Base-by-base conservation (phyloP, 73 alveolate species). In the Paramecium tetraurelia region DNA sequence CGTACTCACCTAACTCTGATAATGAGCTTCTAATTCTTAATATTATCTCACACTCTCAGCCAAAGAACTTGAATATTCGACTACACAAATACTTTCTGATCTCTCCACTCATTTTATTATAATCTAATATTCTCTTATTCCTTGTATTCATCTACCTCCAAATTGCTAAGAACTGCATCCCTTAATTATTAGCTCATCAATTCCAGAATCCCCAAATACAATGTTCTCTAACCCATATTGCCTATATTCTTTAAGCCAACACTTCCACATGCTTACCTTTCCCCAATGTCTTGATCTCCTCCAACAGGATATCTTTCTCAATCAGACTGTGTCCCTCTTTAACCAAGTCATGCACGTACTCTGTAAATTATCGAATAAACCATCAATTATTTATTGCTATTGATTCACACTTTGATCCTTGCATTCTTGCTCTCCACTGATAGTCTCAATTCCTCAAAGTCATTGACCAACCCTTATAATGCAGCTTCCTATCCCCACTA, bases 191-290 rank as follows among this genome's bases (percentile, higher is more conserved):
- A n/a, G 22, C 29, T 21, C 12, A 77, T 43, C 53, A 77, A 77
- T 43, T 40, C 90, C 22, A 76, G 5, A 16, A 76, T 76, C 12
- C 38, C 69, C 27, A 76, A 20, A 76, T 76, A 71, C 0, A 41
- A 24, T 24, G 89, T 38, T 38, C 38, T 29, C 85, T 70, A 59
- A 9, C 10, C 27, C 22, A 27, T 29, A 59, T 59, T 29, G 2
- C 1, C 83, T 0, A 1, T n/a, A 33, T 11, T 71, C 33, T 44
- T 77, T 77, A 22, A 20, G 75, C 75, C 22, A 77, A 46, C 3
- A 77, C 90, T 77, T 77, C 90, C 3, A 77, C 36, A 21, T 77
- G 90, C 18, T 80, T 22, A 18, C 90, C 90, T 41, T 76, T 80
- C 18, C 90, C 90, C 27, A 80, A 29, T 41, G n/a, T 7, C 22